Base-by-base conservation (phyloP, 2,329 filamentous ascomycete genomes). In the Fusarium sp. region DNA sequence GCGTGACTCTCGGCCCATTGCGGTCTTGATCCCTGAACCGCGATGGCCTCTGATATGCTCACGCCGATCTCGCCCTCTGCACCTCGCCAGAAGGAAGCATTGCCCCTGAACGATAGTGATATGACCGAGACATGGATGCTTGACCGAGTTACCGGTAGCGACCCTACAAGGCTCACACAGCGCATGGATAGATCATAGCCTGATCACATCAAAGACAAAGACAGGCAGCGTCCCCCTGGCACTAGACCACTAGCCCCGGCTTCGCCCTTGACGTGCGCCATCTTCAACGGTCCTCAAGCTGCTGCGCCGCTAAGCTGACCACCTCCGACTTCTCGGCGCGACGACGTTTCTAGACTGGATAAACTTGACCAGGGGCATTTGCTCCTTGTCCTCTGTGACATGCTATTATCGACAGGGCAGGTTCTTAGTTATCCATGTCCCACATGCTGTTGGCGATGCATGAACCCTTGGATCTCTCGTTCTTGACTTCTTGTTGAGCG, bases 251-350 rank as follows among this genome's bases (percentile, higher is more conserved):
- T 58, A 38, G 32, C 38, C 31, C 41, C 10, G 34, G 29, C 34
- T 46, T 47, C 15, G 31, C 39, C 43, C 40, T 58, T 63, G 57
- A 63, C 44, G 41, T 65, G 61, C 38, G 31, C 55, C 31, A 46
- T 39, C 46, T 22, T 38, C 29, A 53, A 42, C 45, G 28, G 38
- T 38, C 34, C 43, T 19, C 45, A 52, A 39, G 26, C 32, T 28
- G 35, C 61, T 65, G 61, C 38, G 57, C 61, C 52, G 63, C 61
- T 56, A 19, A 25, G 39, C 56, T 53, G 42, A 54, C 38, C 58
- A 57, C 54, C 39, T 25, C 50, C 50, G 39, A 34, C 29, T 9
- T 13, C 31, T 52, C 13, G 25, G 28, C 49, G 22, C 34, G 10
- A 25, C 52, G 41, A 61, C 36, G 36, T 50, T 46, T 62, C 61